Evolutionary conservation across 2,329 filamentous ascomycete species (phyloP).

Genomic region (Cephalotrichum gorgonifer): DNA sequence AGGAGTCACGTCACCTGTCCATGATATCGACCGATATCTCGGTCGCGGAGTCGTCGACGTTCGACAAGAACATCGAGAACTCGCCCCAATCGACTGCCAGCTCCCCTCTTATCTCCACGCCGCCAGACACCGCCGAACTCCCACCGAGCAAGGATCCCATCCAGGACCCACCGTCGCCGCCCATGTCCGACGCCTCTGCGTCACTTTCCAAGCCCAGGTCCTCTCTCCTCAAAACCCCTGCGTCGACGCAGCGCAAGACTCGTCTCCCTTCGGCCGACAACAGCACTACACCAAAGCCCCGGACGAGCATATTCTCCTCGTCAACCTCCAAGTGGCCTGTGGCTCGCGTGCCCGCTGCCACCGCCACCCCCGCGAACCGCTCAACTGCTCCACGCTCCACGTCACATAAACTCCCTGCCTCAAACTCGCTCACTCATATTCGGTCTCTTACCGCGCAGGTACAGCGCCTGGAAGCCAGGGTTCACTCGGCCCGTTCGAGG

Average conservation of each 20-base stretch:
- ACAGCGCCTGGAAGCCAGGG: slow-evolving; percentile 88
- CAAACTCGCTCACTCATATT: slow-evolving; percentile 79
- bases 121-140: slow-evolving; percentile 57
- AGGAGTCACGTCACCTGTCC: slow-evolving; percentile 47
- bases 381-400: slow-evolving; percentile 46
- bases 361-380: slow-evolving; percentile 31
- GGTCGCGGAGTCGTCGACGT: slow-evolving; percentile 58
- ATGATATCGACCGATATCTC: slow-evolving; percentile 53
- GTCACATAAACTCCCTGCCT: slow-evolving; percentile 41
- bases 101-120: slow-evolving; percentile 82
- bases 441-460: slow-evolving; percentile 91
- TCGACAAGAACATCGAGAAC: slow-evolving; percentile 57
- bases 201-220: slow-evolving; percentile 42
- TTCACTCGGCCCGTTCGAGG: slow-evolving; percentile 85
- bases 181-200: slow-evolving; percentile 76
- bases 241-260: slow-evolving; percentile 30
- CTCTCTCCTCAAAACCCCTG: slow-evolving; percentile 25
- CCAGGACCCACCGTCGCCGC: slow-evolving; percentile 83
- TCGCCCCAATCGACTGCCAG: slow-evolving; percentile 82
- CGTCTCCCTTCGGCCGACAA: slow-evolving; percentile 45
- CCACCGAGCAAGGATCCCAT: slow-evolving; percentile 46
- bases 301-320: slow-evolving; percentile 28
- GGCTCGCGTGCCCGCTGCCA: slow-evolving; percentile 29
- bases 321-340: slow-evolving; percentile 29
- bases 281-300: slow-evolving; percentile 47